phyloP scores from a whole-genome alignment of 1,139 yeast species.

The Suhomyces bribrorum region DNA sequence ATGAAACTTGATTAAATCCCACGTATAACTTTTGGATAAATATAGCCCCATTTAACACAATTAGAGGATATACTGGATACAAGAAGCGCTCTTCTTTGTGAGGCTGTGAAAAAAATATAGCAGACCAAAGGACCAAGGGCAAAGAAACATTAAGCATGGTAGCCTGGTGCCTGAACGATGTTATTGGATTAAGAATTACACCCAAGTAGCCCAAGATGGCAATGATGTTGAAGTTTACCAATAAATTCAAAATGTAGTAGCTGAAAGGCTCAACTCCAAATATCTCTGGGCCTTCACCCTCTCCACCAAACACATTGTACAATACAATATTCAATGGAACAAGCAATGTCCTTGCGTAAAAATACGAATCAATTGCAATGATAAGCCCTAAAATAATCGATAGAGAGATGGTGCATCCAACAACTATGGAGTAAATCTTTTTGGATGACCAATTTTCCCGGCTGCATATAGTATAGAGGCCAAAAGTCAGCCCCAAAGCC shows the following conservation, averaged over 20 bases:
- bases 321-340: constrained; percentile 83
- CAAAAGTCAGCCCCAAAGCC: constrained; percentile 63
- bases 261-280: constrained; percentile 86
- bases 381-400: constrained; percentile 33
- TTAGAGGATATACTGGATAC: constrained; percentile 78
- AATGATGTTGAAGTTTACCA: constrained; percentile 69
- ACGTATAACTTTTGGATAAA: constrained; percentile 34
- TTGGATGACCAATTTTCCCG: constrained; percentile 7
- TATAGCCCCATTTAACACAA: constrained; percentile 64
- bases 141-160: constrained; percentile 19
- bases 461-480: constrained; percentile 30
- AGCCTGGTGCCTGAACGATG: constrained; percentile 16
- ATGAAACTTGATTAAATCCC: constrained; percentile 5
- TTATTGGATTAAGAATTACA: constrained; percentile 24
- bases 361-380: constrained; percentile 59
- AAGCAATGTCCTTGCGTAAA: constrained; percentile 61
- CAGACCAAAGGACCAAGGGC: constrained; percentile 63
- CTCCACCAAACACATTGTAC: constrained; percentile 78
- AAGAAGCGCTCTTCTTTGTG: constrained; percentile 93
- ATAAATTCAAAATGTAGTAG: constrained; percentile 69
- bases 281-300: constrained; percentile 82
- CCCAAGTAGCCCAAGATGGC: constrained; percentile 50
- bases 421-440: constrained; percentile 17
- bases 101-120: constrained; percentile 70
- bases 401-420: constrained; percentile 21